Evolutionary conservation across 768 basidiomycete species (phyloP), one percentile per base, ranked within the genome.

Genomic region (Rhodotorula taiwanensis): DNA sequence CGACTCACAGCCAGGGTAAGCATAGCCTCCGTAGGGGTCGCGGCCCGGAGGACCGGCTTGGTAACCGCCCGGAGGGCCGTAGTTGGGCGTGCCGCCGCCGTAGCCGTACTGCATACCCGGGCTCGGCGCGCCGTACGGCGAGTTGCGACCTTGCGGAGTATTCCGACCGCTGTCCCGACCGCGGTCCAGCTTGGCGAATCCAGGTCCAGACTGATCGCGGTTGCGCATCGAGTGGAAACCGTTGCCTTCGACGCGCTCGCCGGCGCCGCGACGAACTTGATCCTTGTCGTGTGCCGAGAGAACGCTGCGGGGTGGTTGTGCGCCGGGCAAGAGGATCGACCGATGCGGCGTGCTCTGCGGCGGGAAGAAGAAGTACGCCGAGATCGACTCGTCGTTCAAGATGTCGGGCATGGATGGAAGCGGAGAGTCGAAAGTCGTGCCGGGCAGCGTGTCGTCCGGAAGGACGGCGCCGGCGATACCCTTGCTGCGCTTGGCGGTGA

Each of bases 361-460:
- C 0, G 95, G 93, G 82, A 92, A 95, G 75, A 83, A 85, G 76
- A 91, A 98, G 36, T 85, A 76, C 4, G 85, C 90, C 0, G 91
- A 93, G 18, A 98, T 78, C 15, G 93, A 88, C 28, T 83, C 82
- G 76, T 99, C 92, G 73, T 87, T 86, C 71, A 82, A 81, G 70
- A 99, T 86, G 76, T 98, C 92, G 5, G 83, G 82, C 53, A 88
- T 77, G 55, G 80, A 80, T 10, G 76, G 71, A 41, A 99, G 76
- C 14, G 89, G 90, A 36, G 83, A 83, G 70, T 85, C 84, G 75
- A 89, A 93, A 0, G 89, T 94, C 10, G 92, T 88, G 55, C 90
- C 89, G 5, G 95, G 95, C 18, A 98, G 82, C 72, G 87, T 93
- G 58, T 85, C 84, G 75, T 93, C 89, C 21, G 88, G 85, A 25